phyloP scores from a whole-genome alignment of 179 eudicot genomes.

The Corrigiola litoralis region DNA sequence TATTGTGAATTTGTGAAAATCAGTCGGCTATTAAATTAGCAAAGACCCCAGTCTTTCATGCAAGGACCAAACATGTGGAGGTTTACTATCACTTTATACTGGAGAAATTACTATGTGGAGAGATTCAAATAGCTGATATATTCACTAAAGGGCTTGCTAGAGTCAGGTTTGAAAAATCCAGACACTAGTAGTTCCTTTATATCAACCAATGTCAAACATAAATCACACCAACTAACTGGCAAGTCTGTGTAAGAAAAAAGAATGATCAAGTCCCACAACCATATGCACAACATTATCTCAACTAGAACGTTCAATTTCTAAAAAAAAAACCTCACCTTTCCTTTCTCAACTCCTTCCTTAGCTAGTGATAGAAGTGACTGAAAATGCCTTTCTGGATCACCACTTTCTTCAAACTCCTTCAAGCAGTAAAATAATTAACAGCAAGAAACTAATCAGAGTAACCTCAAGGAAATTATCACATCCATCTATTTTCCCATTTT shows the following conservation, averaged over 20 bases:
- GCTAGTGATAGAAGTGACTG: constrained; percentile 79
- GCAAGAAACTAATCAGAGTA: background rate
- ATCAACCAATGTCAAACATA: background rate
- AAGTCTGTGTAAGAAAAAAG: background rate
- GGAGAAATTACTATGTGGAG: too few species aligned
- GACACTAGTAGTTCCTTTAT: too few species aligned
- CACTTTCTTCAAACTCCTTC: constrained; percentile 95
- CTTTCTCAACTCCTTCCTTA: constrained; percentile 80
- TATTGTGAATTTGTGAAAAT: too few species aligned
- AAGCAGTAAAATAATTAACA: background rate
- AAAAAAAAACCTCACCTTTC: constrained; percentile 58
- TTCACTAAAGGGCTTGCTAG: too few species aligned
- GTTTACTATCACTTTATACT: too few species aligned
- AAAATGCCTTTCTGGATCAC: constrained; percentile 86
- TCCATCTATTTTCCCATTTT: background rate
- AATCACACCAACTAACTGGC: background rate
- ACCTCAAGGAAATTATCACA: background rate
- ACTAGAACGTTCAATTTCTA: background rate
- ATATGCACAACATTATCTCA: background rate
- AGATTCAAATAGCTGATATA: too few species aligned
- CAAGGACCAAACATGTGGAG: too few species aligned
- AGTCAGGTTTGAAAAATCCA: too few species aligned
- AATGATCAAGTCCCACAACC: background rate
- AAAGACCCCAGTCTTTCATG: too few species aligned
- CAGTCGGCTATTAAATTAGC: too few species aligned